These are phyloP conservation scores for Brettanomyces naardenensis DNA, from an alignment of 805 yeast species.

Conservation along the genomic window DNA sequence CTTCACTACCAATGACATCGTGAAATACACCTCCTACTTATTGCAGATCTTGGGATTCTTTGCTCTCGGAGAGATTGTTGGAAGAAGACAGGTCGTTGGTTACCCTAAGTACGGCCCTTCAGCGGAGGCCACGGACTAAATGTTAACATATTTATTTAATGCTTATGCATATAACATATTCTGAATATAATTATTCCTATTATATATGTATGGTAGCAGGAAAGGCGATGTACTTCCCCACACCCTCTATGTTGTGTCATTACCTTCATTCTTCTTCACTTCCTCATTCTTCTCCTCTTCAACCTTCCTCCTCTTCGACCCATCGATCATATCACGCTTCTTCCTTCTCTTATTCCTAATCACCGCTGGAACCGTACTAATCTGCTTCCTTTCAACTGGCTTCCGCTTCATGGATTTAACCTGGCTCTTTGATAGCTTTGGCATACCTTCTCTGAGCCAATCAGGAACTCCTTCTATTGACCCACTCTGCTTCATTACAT, in stretches of 20 bases:
- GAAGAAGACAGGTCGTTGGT: conserved; percentile 91
- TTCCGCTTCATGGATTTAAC: conserved; percentile 52
- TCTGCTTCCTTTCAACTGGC: conserved; percentile 58
- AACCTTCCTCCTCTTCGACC: conserved; percentile 54
- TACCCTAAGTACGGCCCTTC: conserved; percentile 60
- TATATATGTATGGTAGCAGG: too few species aligned
- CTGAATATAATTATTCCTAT: too few species aligned
- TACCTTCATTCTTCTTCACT: too few species aligned
- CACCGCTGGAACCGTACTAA: conserved; percentile 76
- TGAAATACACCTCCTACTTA: conserved; percentile 66
- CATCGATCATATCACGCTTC: conserved; percentile 64
- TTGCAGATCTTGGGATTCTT: conserved; percentile 86
- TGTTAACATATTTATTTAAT: too few species aligned
- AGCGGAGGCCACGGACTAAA: conserved; percentile 14
- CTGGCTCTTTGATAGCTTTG: conserved; percentile 55
- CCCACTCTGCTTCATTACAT: conserved; percentile 94
- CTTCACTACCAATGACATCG: conserved; percentile 43
- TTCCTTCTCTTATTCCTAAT: conserved; percentile 57
- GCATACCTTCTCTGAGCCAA: conserved; percentile 69
- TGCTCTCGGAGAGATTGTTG: conserved; percentile 91
- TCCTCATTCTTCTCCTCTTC: conserved; percentile 1
- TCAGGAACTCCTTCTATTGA: conserved; percentile 50
- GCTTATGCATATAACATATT: too few species aligned
- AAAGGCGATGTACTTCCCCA: too few species aligned
- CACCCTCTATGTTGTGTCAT: too few species aligned